Evolutionary conservation across 192 early-diverging fungal species (phyloP), one percentile per base, ranked within the genome.

Genomic region (Backusella westeae): DNA sequence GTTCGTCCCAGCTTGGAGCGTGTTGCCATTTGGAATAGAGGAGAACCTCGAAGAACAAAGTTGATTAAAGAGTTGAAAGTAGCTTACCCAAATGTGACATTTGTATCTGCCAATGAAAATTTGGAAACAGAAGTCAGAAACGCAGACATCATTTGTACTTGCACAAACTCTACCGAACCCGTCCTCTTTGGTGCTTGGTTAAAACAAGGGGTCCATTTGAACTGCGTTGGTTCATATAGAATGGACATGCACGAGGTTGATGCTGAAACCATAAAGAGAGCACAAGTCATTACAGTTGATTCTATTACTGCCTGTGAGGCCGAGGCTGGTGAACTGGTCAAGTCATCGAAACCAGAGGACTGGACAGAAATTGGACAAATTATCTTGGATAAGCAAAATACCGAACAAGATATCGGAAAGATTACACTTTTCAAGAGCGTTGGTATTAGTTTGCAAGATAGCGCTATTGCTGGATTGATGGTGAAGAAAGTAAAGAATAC

Each of bases 401-500:
- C 32, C 17, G 19, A 46, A 21, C 32, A 52, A 14, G 66, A 52
- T 29, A 29, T 29, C n/a, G 29, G 72, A 41, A 63, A 63, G 0
- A 72, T 80, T 38, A 75, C 87, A 3, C 84, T 89, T 35, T 89
- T 87, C 38, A 89, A 89, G 78, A 87, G 86, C 44, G 87, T 89
- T 6, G 87, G 87, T 1, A 83, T 89, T 52, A 84, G 84, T 39
- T 83, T 84, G 5, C 87, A 89, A 75, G 87, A 89, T 77, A 84
- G 82, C 23, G 85, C 86, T 26, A 85, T 89, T 7, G 82, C 86
- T 35, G 76, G 76, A 1, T 71, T 83, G 68, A 81, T 89, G 9
- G 71, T 83, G 4, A 78, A 81, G 6, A 68, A 44, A 34, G 87
- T 86, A 17, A 85, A 89, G 36, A 42, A 75, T 34, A 68, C 35